Conservation (phyloP, 1,139 yeast species). For the Geotrichum citri-aurantii region DNA sequence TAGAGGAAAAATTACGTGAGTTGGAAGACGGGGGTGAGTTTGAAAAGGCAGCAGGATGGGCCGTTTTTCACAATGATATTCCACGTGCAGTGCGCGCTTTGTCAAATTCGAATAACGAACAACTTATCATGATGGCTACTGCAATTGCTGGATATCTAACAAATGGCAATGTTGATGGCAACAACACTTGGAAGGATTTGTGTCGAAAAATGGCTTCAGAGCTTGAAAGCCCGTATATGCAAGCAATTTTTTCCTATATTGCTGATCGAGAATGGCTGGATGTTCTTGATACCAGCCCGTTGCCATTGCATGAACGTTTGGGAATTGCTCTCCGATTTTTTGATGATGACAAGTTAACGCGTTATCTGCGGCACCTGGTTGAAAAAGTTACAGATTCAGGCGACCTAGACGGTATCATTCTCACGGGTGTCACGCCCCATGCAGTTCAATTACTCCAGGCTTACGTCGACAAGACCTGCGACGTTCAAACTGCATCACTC, state of each 20-base stretch:
- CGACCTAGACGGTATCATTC: slow-evolving; percentile 80
- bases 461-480: slow-evolving; percentile 84
- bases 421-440: slow-evolving; percentile 74
- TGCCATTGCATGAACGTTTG: slow-evolving; percentile 80
- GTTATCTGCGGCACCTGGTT: slow-evolving; percentile 58
- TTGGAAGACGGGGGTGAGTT: slow-evolving; percentile 56
- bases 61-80: slow-evolving; percentile 88
- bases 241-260: slow-evolving; percentile 89
- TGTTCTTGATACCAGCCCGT: slow-evolving; percentile 80
- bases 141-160: slow-evolving; percentile 93
- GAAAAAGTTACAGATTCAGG: slow-evolving; percentile 70
- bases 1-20: slow-evolving; percentile 60
- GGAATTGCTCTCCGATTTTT: slow-evolving; percentile 87
- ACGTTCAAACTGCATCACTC: slow-evolving; percentile 87
- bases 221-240: slow-evolving; percentile 77
- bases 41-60: slow-evolving; percentile 98
- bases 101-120: slow-evolving; percentile 50
- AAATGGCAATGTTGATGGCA: slow-evolving; percentile 54
- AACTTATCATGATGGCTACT: slow-evolving; percentile 75
- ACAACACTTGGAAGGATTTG: slow-evolving; percentile 74
- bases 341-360: slow-evolving; percentile 58
- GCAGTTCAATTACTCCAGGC: slow-evolving; percentile 80
- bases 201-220: slow-evolving; percentile 85
- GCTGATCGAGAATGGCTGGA: slow-evolving; percentile 98
- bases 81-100: slow-evolving; percentile 71